phyloP scores from a whole-genome alignment of 352 stramenopile genomes.

The Phytopythium oedochilum region DNA sequence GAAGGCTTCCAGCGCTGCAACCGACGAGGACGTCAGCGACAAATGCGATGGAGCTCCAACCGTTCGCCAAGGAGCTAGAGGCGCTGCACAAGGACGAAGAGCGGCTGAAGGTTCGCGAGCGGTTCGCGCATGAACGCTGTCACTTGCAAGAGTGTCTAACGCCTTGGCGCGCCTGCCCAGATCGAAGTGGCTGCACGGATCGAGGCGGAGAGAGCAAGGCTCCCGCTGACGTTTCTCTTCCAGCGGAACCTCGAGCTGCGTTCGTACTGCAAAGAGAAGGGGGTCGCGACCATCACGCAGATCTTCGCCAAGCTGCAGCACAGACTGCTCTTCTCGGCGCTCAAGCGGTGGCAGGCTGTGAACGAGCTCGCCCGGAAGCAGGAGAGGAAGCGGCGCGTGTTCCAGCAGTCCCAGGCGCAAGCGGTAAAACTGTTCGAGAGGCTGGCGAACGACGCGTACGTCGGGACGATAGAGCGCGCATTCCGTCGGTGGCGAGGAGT shows the following conservation, averaged over 20 bases:
- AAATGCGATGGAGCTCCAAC: background rate
- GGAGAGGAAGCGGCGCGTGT: constrained; percentile 21
- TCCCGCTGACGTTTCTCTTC: constrained; percentile 74
- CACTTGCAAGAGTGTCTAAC: background rate
- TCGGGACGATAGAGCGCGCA: constrained; percentile 32
- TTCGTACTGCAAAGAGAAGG: constrained; percentile 51
- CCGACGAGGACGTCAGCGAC: background rate
- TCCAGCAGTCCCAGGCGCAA: constrained; percentile 21
- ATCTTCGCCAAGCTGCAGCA: constrained; percentile 75
- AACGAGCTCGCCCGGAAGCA: constrained; percentile 7
- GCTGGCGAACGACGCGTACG: constrained; percentile 51
- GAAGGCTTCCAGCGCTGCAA: constrained; percentile 1
- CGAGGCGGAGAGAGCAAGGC: constrained; percentile 39
- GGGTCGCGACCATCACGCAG: constrained; percentile 40
- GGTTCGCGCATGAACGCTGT: background rate
- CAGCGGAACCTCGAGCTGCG: constrained; percentile 53
- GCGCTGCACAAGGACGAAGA: background rate
- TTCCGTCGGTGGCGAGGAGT: constrained; percentile 29
- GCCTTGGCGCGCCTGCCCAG: background rate
- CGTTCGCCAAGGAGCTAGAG: background rate
- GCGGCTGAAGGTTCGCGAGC: background rate
- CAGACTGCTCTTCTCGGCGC: constrained; percentile 38
- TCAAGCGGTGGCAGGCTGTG: constrained; percentile 34
- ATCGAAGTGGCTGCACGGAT: constrained; percentile 30
- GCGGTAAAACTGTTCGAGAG: constrained; percentile 47